Percentiles rank a stretch among this genome's conserved stretches.
phyloP scores from a whole-genome alignment of 163 green algal genomes.

The Scenedesmus sp. region DNA sequence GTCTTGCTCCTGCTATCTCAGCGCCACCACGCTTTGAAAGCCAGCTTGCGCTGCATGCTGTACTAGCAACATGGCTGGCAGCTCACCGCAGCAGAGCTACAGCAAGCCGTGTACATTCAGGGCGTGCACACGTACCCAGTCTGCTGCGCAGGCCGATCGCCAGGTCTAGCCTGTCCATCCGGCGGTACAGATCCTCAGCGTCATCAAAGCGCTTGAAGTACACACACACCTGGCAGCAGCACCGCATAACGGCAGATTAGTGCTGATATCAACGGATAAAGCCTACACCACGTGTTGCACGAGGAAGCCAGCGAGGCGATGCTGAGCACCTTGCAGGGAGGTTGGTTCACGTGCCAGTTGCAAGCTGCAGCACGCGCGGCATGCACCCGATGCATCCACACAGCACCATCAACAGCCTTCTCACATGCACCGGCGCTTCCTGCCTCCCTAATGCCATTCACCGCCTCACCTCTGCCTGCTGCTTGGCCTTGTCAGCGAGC shows the following conservation, averaged over 20 bases:
- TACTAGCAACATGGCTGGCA: background rate
- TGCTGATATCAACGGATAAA: too few relatives aligned
- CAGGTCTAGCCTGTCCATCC: slow-evolving; percentile 84
- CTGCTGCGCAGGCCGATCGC: slow-evolving; percentile 85
- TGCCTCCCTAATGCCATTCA: background rate
- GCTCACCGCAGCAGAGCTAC: background rate
- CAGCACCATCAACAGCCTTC: too few relatives aligned
- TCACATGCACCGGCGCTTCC: background rate
- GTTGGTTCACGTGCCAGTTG: background rate
- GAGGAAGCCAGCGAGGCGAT: background rate
- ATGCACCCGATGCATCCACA: background rate
- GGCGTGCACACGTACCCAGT: slow-evolving; percentile 63
- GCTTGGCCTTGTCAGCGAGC: slow-evolving; percentile 77
- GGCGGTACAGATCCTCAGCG: slow-evolving; percentile 82
- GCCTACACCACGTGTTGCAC: too few relatives aligned
- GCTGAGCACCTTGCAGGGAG: too few relatives aligned
- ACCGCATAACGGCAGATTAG: background rate
- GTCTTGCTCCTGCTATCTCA: background rate
- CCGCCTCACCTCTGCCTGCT: slow-evolving; percentile 78
- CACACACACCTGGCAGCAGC: slow-evolving; percentile 64
- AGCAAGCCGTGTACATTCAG: background rate
- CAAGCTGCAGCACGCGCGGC: background rate
- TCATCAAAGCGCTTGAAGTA: slow-evolving; percentile 91
- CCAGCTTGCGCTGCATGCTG: background rate
- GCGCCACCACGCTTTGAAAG: background rate